phyloP scores from a whole-genome alignment of 306 rosid species.

The Cotoneaster glaucophyllus region DNA sequence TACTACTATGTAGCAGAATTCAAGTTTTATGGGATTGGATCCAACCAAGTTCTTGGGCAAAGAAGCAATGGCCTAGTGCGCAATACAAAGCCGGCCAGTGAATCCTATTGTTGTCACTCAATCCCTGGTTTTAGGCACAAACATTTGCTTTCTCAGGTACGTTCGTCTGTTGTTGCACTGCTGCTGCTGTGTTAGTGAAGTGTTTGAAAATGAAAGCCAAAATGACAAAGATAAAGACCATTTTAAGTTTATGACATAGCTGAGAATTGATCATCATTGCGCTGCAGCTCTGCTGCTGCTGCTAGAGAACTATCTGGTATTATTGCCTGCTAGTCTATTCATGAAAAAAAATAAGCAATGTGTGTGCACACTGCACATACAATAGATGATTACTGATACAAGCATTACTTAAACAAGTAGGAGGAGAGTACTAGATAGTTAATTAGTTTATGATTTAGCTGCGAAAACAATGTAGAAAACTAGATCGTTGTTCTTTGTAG shows the following conservation, averaged over 20 bases:
- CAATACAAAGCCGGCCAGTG: background rate
- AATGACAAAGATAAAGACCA: background rate
- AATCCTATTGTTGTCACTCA: background rate
- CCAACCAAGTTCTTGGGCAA: background rate
- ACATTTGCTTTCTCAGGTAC: background rate
- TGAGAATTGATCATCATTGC: background rate
- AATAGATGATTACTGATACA: background rate
- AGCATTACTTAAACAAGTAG: background rate
- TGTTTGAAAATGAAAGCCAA: background rate
- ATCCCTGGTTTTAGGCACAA: background rate
- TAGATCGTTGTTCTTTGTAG: background rate
- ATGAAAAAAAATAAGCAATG: background rate
- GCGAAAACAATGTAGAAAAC: background rate
- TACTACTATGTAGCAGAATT: background rate
- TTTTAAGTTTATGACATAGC: background rate
- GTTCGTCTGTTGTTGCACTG: background rate
- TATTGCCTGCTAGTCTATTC: background rate
- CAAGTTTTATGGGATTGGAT: background rate
- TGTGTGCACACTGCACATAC: background rate
- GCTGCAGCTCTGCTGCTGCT: background rate
- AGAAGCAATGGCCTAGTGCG: background rate
- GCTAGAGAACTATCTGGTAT: background rate
- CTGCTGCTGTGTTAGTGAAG: background rate
- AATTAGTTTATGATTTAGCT: background rate
- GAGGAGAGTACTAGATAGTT: background rate